Base-by-base conservation (phyloP, 1,139 yeast genomes). In the Yamadazyma atlantica region DNA sequence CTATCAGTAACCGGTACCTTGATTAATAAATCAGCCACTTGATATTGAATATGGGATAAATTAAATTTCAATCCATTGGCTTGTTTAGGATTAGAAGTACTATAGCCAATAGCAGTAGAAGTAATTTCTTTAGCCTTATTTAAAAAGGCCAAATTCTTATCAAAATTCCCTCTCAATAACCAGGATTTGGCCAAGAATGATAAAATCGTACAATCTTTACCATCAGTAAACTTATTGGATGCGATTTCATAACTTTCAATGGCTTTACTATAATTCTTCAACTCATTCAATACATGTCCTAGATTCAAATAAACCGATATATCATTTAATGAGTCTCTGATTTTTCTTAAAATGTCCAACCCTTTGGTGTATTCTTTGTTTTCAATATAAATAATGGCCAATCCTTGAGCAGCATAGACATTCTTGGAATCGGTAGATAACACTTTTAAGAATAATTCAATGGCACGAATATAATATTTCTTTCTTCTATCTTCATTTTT, bases 351-450 rank as follows among this genome's bases (percentile, higher is more conserved):
- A 37, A 89, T 82, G 49, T 88, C 95, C 53, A 89, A 72, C 1
- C 97, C 96, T 46, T 82, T 74, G 29, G 78, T 81, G 16, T 80
- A 65, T 43, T 87, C 83, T 53, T 85, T 86, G 54, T 85, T 85
- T 52, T 90, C 97, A 16, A 95, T 95, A 60, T 88, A 85, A 9
- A 90, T 80, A 38, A 92, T 89, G 1, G 97, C 98, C 46, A 94
- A 74, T 37, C 99, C 99, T 61, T 92, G 98, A 1, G 98, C 98
- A 2, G 97, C 99, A 64, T 84, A 92, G 1, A 92, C 95, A 58
- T 92, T 88, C 49, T 77, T 73, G 4, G 92, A 78, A 62, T 92
- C 98, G 26, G 89, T 69, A 35, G 85, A 82, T 41, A 94, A 68
- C 1, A 89, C 97, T 62, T 92, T 92, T 51, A 89, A 85, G 58